Conservation (phyloP, 768 basidiomycete species). For the Agaricus blazei region DNA sequence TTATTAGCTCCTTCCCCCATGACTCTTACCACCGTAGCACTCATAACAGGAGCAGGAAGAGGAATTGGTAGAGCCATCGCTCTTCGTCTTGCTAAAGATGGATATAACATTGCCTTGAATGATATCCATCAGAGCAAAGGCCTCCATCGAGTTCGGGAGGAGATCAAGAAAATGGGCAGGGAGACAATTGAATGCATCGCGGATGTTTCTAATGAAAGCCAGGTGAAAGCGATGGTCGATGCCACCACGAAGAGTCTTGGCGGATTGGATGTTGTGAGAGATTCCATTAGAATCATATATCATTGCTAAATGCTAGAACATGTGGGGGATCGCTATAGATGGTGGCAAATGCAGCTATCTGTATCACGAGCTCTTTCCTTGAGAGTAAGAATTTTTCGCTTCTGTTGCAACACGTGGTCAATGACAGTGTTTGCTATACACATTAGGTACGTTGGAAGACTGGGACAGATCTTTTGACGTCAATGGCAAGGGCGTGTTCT, state of each 20-base stretch:
- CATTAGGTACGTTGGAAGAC: slow-evolving; percentile 24
- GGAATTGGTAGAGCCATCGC: slow-evolving; percentile 45
- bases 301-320: no score
- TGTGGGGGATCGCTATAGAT: not conserved
- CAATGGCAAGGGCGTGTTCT: slow-evolving; percentile 53
- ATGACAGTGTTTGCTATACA: no score
- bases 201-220: slow-evolving; percentile 15
- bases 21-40: slow-evolving; percentile 20
- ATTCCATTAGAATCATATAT: not conserved
- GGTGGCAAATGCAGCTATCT: slow-evolving; percentile 9
- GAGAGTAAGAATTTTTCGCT: not conserved
- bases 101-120: slow-evolving; percentile 36
- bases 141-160: slow-evolving; percentile 8
- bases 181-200: slow-evolving; percentile 6
- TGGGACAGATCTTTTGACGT: slow-evolving; percentile 40
- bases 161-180: slow-evolving; percentile 13
- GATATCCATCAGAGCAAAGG: slow-evolving; percentile 20
- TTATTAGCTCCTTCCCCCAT: no score
- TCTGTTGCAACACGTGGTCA: no score
- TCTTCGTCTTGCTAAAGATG: slow-evolving; percentile 35
- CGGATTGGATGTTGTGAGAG: slow-evolving; percentile 16
- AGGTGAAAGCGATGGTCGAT: slow-evolving; percentile 16
- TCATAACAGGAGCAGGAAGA: slow-evolving; percentile 39
- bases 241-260: slow-evolving; percentile 12
- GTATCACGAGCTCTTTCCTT: not conserved